Conservation (phyloP, 257 asterid genomes). For the Nicotiana paniculata region DNA sequence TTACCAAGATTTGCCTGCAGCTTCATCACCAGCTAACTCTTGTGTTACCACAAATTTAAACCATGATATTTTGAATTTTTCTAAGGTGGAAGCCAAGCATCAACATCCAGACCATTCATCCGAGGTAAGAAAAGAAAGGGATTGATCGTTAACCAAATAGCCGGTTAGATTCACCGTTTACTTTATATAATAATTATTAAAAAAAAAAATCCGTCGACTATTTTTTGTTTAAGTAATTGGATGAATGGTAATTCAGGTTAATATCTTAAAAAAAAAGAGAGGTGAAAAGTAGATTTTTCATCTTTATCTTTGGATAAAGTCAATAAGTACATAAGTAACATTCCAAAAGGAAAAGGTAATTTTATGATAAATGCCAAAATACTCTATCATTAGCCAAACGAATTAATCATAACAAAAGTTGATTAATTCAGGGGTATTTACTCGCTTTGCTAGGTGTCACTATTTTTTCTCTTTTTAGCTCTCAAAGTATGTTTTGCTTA, state of each 20-base stretch:
- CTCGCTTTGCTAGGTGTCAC: not conserved
- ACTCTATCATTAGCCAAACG: not conserved
- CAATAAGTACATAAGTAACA: not conserved
- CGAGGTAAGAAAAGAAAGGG: slow-evolving; percentile 33
- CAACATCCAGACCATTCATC: slow-evolving; percentile 51
- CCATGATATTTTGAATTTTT: slow-evolving; percentile 48
- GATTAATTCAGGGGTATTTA: not conserved
- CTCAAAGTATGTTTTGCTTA: not conserved
- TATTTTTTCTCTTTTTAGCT: not conserved
- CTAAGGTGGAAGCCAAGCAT: slow-evolving; percentile 29
- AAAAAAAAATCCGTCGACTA: no score
- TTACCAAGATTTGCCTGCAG: slow-evolving; percentile 4
- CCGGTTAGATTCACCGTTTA: no score
- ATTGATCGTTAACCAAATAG: no score
- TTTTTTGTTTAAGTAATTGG: no score
- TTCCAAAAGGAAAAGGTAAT: not conserved
- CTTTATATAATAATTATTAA: no score
- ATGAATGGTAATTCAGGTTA: no score
- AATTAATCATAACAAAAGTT: not conserved
- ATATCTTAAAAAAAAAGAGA: not conserved
- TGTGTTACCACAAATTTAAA: slow-evolving; percentile 45
- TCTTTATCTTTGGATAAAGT: not conserved
- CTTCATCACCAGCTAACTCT: slow-evolving; percentile 52
- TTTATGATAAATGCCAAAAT: not conserved
- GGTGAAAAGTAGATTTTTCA: not conserved